These are phyloP conservation scores for Trichosporon faecale DNA, from an alignment of 1,284 basidiomycete genomes.

Conservation along the genomic window DNA sequence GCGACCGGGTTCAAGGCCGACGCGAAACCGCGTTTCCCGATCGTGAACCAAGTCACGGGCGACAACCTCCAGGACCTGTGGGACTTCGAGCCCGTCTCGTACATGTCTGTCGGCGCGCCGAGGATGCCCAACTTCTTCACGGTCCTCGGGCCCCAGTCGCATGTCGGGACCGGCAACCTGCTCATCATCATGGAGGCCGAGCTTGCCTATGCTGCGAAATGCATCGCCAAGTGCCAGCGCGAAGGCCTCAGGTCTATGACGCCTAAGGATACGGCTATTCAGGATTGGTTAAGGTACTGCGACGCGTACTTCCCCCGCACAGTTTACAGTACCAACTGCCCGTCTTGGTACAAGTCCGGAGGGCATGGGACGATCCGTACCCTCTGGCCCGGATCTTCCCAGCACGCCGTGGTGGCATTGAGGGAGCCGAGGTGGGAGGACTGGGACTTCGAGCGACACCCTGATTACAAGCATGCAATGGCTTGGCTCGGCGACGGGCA, in stretches of 20 bases:
- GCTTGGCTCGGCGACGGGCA: slow-evolving; percentile 25
- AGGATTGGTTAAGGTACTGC: slow-evolving; percentile 37
- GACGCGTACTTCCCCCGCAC: slow-evolving; percentile 35
- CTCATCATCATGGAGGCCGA: slow-evolving; percentile 30
- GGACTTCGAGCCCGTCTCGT: slow-evolving; percentile 29
- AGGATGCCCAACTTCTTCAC: slow-evolving; percentile 38
- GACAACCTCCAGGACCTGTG: slow-evolving; percentile 40
- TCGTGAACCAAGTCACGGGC: slow-evolving; percentile 27
- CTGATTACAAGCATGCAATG: slow-evolving; percentile 17
- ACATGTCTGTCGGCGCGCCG: slow-evolving; percentile 34
- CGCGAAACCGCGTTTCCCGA: slow-evolving; percentile 36
- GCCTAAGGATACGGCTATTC: slow-evolving; percentile 30
- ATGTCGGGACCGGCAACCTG: slow-evolving; percentile 19
- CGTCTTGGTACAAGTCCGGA: slow-evolving; percentile 35
- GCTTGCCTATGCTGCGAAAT: slow-evolving; percentile 26
- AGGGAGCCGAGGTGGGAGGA: slow-evolving; percentile 44
- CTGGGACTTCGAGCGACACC: slow-evolving; percentile 26
- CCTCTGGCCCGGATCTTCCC: slow-evolving; percentile 28
- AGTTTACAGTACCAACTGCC: slow-evolving; percentile 33
- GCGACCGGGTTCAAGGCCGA: slow-evolving; percentile 43
- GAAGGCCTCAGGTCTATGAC: slow-evolving; percentile 27
- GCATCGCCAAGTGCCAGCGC: slow-evolving; percentile 18
- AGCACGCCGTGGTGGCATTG: slow-evolving; percentile 30
- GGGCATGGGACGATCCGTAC: slow-evolving; percentile 20
- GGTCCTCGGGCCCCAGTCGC: slow-evolving; percentile 15